A percentile compares a stretch with the other conserved stretches of the same genome.
These are phyloP conservation scores for Sphenostylis stenocarpa DNA, from an alignment of 306 rosid genomes.

Conservation along the genomic window DNA sequence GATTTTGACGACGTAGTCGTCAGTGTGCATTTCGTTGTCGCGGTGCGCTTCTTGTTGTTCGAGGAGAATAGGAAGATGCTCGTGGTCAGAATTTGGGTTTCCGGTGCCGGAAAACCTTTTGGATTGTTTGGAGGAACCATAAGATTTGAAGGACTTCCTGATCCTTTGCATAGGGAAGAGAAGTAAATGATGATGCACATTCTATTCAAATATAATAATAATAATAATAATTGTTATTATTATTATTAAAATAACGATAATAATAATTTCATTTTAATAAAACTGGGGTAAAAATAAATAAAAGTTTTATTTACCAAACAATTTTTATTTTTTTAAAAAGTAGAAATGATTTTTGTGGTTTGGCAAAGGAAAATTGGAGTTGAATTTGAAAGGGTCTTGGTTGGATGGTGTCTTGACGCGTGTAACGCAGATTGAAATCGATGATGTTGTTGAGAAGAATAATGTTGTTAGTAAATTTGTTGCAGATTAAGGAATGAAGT, in stretches of 20 bases:
- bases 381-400: no score
- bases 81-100: slow-evolving; percentile 20
- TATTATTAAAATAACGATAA: no score
- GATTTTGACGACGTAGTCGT: slow-evolving; percentile 55
- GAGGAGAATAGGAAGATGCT: slow-evolving; percentile 59
- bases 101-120: slow-evolving; percentile 41
- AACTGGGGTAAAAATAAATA: no score
- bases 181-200: not conserved
- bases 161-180: slow-evolving; percentile 61
- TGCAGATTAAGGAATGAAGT: not conserved
- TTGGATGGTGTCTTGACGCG: no score
- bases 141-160: slow-evolving; percentile 60
- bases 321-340: no score
- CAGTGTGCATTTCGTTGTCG: not conserved
- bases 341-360: no score
- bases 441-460: not conserved
- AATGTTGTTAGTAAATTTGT: not conserved
- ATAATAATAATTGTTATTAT: not conserved
- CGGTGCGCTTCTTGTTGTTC: slow-evolving; percentile 33
- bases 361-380: no score
- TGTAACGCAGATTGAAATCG: no score
- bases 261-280: no score
- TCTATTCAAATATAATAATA: not conserved
- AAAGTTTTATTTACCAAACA: no score
- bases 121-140: slow-evolving; percentile 40